Percentiles rank a stretch among this genome's conserved stretches.
Conservation (phyloP, 768 basidiomycete species). For the Megacollybia marginata region DNA sequence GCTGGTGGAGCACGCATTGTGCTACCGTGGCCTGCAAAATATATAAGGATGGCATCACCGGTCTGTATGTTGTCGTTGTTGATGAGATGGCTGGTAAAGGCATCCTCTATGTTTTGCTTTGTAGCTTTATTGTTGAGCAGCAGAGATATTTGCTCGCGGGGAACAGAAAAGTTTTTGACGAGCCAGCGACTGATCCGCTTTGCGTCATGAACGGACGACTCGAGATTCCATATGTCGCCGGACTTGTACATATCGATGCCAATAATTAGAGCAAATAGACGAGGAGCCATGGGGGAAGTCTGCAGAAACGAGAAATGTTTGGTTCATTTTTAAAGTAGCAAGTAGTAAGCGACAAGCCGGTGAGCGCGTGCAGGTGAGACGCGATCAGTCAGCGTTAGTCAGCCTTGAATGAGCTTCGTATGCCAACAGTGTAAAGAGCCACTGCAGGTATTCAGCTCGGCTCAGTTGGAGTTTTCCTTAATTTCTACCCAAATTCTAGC, state of each 20-base stretch:
- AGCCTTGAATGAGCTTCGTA: constrained; percentile 35
- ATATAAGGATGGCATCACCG: constrained; percentile 61
- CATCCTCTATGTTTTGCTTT: constrained; percentile 51
- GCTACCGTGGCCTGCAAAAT: constrained; percentile 73
- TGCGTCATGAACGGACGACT: constrained; percentile 60
- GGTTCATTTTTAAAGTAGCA: constrained; percentile 1
- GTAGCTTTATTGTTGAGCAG: constrained; percentile 55
- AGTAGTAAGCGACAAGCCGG: not conserved
- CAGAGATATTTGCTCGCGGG: constrained; percentile 47
- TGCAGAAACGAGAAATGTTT: not conserved
- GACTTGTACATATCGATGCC: constrained; percentile 68
- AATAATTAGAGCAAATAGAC: constrained; percentile 58
- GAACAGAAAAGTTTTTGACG: constrained; percentile 46
- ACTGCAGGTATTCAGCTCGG: constrained; percentile 48
- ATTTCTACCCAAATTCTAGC: constrained; percentile 27
- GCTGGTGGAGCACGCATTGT: constrained; percentile 45
- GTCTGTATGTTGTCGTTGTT: constrained; percentile 51
- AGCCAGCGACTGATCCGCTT: constrained; percentile 53
- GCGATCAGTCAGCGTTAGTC: not conserved
- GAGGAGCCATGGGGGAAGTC: constrained; percentile 26
- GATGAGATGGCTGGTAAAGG: constrained; percentile 53
- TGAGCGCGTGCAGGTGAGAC: not conserved
- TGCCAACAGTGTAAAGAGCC: constrained; percentile 93
- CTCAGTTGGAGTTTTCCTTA: not conserved
- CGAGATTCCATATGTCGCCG: constrained; percentile 50